These are phyloP conservation scores for Fraxinus nigra DNA, from an alignment of 305 asterid species.

Conservation along the genomic window DNA sequence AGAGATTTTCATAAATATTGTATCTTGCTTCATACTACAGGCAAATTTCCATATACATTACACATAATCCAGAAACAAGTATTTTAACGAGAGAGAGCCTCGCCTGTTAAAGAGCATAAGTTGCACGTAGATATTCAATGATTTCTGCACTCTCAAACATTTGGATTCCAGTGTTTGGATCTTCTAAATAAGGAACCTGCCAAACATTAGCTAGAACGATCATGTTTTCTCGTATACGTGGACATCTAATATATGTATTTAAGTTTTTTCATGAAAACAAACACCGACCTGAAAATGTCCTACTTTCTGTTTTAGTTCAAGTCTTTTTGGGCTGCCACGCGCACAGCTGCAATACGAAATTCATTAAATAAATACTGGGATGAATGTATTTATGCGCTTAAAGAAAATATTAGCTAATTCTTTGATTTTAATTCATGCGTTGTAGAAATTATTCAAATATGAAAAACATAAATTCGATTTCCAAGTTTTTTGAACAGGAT, in stretches of 20 bases:
- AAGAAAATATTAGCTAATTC: neutral
- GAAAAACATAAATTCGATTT: neutral
- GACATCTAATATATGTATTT: neutral
- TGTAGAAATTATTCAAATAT: neutral
- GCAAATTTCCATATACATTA: neutral
- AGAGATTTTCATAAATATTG: neutral
- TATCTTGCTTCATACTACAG: neutral
- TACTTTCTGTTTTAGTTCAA: constrained; percentile 50
- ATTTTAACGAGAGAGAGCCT: neutral
- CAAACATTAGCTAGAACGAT: neutral
- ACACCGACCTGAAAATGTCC: constrained; percentile 80
- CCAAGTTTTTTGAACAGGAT: neutral
- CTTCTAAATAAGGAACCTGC: constrained; percentile 93
- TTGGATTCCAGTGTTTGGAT: constrained; percentile 88
- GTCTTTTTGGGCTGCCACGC: constrained; percentile 91
- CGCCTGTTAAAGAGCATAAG: constrained; percentile 57
- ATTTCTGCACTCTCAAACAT: constrained; percentile 98
- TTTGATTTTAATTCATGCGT: neutral
- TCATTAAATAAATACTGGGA: neutral
- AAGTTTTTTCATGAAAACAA: neutral
- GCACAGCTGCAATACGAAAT: constrained; percentile 62
- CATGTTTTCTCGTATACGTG: neutral
- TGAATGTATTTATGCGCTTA: neutral
- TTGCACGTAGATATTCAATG: constrained; percentile 72
- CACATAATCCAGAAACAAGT: neutral